Evolutionary conservation across 768 basidiomycete genomes (phyloP).

Genomic region (Pleurotus tuoliensis): DNA sequence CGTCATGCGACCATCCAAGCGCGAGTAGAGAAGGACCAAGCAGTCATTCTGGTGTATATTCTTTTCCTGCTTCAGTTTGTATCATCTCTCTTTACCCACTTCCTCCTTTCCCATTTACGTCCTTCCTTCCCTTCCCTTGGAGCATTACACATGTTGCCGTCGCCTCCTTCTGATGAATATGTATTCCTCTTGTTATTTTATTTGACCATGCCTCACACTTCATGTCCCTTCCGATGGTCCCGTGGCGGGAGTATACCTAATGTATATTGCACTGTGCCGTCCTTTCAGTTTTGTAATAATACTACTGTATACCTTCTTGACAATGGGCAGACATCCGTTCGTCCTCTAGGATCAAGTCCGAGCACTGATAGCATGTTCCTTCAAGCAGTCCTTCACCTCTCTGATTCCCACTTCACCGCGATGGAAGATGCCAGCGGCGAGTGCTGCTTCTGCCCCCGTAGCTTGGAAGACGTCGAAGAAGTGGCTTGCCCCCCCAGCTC

Average conservation of each 20-base stretch:
- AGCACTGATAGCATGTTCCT: constrained; percentile 45
- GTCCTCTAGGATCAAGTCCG: constrained; percentile 24
- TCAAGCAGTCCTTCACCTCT: constrained; percentile 68
- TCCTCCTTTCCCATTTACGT: not conserved
- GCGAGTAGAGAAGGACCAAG: constrained; percentile 19
- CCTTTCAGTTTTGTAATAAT: constrained; percentile 8
- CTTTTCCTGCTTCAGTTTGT: not conserved
- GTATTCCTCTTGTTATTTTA: constrained; percentile 10
- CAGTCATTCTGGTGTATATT: not conserved
- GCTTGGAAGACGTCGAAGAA: constrained; percentile 83
- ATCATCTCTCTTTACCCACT: not conserved
- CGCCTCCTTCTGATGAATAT: not conserved
- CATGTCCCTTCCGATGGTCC: constrained; percentile 8
- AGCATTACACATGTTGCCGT: constrained; percentile 2
- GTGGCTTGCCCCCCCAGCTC: constrained; percentile 79
- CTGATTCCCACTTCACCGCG: constrained; percentile 79
- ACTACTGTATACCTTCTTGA: constrained; percentile 1
- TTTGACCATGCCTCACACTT: not conserved
- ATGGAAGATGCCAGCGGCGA: constrained; percentile 98
- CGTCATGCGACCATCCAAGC: constrained; percentile 56
- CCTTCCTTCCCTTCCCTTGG: not conserved
- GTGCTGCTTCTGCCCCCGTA: constrained; percentile 83
- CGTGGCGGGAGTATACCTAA: constrained; percentile 14
- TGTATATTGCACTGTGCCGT: constrained; percentile 15
- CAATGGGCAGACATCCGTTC: constrained; percentile 7